Evolutionary conservation across 805 yeast genomes (phyloP).

Genomic region (Yarrowia sp.): DNA sequence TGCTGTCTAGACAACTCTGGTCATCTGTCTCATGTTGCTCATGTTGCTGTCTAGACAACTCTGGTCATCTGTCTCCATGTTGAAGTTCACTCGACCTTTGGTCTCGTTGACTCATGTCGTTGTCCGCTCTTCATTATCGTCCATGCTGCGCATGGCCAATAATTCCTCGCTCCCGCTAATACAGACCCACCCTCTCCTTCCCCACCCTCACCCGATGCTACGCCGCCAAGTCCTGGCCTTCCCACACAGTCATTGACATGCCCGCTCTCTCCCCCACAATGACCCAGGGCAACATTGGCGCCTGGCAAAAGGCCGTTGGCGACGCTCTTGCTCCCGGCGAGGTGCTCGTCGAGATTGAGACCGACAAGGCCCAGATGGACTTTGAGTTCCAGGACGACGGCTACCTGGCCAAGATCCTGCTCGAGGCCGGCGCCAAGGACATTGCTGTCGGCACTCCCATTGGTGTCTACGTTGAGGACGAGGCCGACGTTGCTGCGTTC

Average conservation of each 20-base stretch:
- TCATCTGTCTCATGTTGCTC: too few species aligned
- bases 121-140: background rate
- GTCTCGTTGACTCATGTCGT: background rate
- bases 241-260: conserved; percentile 89
- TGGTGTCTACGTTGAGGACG: conserved; percentile 92
- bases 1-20: too few species aligned
- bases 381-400: conserved; percentile 96
- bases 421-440: conserved; percentile 83
- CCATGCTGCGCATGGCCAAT: background rate
- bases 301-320: conserved; percentile 88
- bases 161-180: background rate
- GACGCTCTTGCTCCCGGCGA: conserved; percentile 90
- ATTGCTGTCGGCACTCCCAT: conserved; percentile 93
- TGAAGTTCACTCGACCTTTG: too few species aligned
- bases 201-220: conserved; percentile 37
- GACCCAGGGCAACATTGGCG: conserved; percentile 91
- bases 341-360: conserved; percentile 94
- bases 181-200: conserved; percentile 19
- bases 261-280: conserved; percentile 99
- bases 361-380: conserved; percentile 97
- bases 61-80: too few species aligned
- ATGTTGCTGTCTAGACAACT: too few species aligned
- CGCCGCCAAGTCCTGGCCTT: conserved; percentile 57
- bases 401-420: conserved; percentile 78
- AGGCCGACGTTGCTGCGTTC: conserved; percentile 81